Conservation (phyloP, 768 basidiomycete genomes). For the Mrakia gelida region DNA sequence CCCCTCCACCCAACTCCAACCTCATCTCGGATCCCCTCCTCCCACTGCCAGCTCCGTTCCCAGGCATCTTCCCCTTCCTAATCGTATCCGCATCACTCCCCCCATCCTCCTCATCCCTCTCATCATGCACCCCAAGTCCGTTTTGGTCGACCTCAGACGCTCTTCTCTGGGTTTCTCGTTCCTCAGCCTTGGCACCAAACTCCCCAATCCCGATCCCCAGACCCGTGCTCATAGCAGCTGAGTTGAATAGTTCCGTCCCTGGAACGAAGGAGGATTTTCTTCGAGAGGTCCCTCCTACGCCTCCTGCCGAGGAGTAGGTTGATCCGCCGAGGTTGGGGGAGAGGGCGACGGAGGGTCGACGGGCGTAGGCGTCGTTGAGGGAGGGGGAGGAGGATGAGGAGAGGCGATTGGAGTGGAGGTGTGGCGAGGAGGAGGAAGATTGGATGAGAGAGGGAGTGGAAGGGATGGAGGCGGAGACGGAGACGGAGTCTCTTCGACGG, state of each 20-base stretch:
- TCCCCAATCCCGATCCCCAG: neutral
- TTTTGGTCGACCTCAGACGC: no score
- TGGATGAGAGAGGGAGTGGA: neutral
- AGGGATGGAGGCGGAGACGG: neutral
- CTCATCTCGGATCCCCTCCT: neutral
- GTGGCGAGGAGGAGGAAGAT: neutral
- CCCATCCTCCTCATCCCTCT: neutral
- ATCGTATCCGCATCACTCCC: neutral
- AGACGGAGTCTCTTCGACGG: neutral
- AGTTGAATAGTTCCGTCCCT: neutral
- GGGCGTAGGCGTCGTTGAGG: neutral
- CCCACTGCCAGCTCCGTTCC: neutral
- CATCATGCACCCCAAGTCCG: neutral
- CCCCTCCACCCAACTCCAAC: neutral
- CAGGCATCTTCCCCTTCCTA: neutral
- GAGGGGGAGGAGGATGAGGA: neutral
- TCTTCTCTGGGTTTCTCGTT: neutral
- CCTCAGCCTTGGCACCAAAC: neutral
- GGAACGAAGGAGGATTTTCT: neutral
- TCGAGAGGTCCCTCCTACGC: neutral
- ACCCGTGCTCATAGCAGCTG: neutral
- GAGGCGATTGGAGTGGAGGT: neutral
- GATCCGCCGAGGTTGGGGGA: slow-evolving; percentile 25
- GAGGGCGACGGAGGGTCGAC: slow-evolving; percentile 11
- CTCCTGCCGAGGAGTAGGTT: neutral